These are phyloP conservation scores for Blastocystis sp. DNA, from an alignment of 352 stramenopile genomes.

Conservation along the genomic window DNA sequence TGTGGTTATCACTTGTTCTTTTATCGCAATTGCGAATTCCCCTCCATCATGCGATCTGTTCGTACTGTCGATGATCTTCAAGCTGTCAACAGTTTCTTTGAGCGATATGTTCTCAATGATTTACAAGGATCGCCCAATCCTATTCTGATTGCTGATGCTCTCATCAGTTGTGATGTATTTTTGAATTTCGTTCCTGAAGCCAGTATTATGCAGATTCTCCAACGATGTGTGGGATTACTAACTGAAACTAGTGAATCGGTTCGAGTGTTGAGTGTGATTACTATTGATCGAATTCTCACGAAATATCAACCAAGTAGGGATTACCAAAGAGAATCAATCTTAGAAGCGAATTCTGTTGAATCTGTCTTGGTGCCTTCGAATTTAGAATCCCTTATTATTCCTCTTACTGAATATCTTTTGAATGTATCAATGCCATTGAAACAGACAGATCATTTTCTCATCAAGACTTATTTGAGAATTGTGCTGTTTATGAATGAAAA, in stretches of 20 bases:
- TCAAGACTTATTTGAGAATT: conserved; percentile 42
- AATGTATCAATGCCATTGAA: not conserved
- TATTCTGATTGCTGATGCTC: conserved; percentile 16
- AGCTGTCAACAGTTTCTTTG: not conserved
- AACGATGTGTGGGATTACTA: not conserved
- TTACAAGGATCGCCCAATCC: not conserved
- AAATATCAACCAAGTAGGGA: conserved; percentile 12
- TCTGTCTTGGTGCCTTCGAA: not conserved
- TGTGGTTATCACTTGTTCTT: conserved; percentile 56
- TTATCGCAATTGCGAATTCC: conserved; percentile 44
- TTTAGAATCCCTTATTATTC: not conserved
- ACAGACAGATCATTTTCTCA: conserved; percentile 54
- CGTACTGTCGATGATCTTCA: not conserved
- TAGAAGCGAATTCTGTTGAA: not conserved
- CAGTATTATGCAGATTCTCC: not conserved
- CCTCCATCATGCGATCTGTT: not conserved
- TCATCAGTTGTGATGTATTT: not conserved
- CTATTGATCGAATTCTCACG: conserved; percentile 31
- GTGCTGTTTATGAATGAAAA: conserved; percentile 47
- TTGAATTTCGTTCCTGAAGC: not conserved
- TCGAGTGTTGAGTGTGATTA: not conserved
- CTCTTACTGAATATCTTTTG: conserved; percentile 12
- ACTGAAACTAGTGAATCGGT: not conserved
- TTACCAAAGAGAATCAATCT: not conserved
- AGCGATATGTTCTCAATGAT: not conserved